Conservation (phyloP, 169 alveolate species). For the Plasmodium reichenowi region DNA sequence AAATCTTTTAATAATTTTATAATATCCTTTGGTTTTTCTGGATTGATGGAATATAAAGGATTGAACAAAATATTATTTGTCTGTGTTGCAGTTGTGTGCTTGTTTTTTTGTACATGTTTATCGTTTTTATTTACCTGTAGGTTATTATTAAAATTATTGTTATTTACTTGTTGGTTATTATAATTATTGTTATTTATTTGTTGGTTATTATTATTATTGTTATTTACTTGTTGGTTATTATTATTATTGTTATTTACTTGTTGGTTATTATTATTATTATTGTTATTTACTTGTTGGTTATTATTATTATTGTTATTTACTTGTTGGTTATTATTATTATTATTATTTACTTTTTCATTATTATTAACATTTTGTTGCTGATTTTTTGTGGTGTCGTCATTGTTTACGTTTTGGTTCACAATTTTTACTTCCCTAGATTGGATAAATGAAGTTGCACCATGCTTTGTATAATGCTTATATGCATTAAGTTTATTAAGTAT, state of each 20-base stretch:
- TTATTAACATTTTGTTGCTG: background rate
- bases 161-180: background rate
- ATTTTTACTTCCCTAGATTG: constrained; percentile 8
- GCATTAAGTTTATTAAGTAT: constrained; percentile 13
- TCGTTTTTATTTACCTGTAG: background rate
- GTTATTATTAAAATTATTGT: background rate
- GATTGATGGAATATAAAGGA: constrained; percentile 23
- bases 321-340: background rate
- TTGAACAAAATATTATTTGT: background rate
- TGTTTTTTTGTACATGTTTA: background rate
- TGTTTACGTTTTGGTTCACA: background rate
- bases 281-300: background rate
- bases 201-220: background rate
- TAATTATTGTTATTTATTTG: background rate
- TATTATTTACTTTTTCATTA: background rate
- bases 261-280: background rate
- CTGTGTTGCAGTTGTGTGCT: background rate
- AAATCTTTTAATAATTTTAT: constrained; percentile 31
- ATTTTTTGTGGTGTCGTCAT: background rate
- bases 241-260: background rate
- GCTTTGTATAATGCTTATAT: constrained; percentile 36
- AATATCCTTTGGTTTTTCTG: constrained; percentile 38
- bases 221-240: background rate
- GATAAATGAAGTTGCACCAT: constrained; percentile 6
- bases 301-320: background rate